Evolutionary conservation across 495 filamentous ascomycete genomes (phyloP).

Genomic region (Hypoxylon intermedium): DNA sequence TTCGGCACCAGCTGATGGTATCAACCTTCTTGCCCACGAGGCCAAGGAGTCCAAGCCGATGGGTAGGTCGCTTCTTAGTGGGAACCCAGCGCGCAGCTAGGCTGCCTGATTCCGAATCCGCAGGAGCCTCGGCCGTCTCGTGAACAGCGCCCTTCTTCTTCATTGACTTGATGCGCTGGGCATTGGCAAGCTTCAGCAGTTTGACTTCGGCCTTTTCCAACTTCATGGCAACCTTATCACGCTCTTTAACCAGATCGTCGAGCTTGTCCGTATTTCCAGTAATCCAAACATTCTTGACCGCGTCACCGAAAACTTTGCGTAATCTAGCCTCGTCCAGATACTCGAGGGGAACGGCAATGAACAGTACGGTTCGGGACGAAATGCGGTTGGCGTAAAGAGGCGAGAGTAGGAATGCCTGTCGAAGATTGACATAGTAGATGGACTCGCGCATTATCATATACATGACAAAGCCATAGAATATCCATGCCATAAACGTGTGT

Average conservation of each 20-base stretch:
- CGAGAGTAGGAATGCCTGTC: constrained; percentile 91
- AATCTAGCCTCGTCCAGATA: constrained; percentile 78
- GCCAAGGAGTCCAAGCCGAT: constrained; percentile 76
- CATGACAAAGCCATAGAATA: constrained; percentile 87
- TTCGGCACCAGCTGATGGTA: constrained; percentile 90
- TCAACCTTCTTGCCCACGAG: constrained; percentile 91
- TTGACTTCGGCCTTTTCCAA: constrained; percentile 91
- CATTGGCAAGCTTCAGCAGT: constrained; percentile 83
- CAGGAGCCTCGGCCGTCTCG: constrained; percentile 56
- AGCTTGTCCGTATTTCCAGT: constrained; percentile 79
- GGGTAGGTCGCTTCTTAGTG: constrained; percentile 82
- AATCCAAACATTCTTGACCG: constrained; percentile 88
- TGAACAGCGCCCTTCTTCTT: constrained; percentile 74
- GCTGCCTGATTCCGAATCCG: constrained; percentile 72
- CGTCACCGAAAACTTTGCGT: constrained; percentile 77
- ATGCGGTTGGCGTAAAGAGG: constrained; percentile 87
- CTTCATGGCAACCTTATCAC: constrained; percentile 82
- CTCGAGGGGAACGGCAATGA: constrained; percentile 79
- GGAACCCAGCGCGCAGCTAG: constrained; percentile 81
- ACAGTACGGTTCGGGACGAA: constrained; percentile 92
- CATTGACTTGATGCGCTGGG: constrained; percentile 70
- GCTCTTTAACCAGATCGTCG: constrained; percentile 82
- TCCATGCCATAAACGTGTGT: constrained; percentile 73
- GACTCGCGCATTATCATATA: constrained; percentile 88
- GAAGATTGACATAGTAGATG: constrained; percentile 93